phyloP scores from a whole-genome alignment of 495 filamentous ascomycete genomes.

The Aspergillus bertholletiae region DNA sequence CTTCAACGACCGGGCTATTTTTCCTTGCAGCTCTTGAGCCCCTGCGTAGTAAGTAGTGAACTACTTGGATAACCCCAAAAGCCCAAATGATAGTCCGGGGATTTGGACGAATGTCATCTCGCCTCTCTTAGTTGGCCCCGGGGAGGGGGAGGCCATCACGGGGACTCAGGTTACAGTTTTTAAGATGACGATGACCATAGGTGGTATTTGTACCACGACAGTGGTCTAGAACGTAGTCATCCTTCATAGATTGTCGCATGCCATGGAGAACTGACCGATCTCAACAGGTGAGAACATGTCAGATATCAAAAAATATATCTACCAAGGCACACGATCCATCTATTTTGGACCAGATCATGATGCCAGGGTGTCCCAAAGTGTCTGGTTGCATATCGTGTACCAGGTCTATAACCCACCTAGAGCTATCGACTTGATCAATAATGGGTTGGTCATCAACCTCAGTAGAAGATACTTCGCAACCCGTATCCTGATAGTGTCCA shows the following conservation, averaged over 20 bases:
- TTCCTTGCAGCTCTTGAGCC: background rate
- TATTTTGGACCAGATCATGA: background rate
- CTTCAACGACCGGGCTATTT: background rate
- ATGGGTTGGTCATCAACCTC: too few species aligned
- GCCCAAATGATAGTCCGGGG: background rate
- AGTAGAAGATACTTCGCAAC: too few species aligned
- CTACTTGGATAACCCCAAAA: background rate
- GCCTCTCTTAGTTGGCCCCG: background rate
- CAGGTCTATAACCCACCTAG: background rate
- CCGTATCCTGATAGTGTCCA: too few species aligned
- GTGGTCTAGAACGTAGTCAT: background rate
- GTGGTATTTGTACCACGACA: conserved; percentile 11
- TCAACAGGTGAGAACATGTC: background rate
- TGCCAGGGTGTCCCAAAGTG: too few species aligned
- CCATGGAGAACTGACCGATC: background rate
- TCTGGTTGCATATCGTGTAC: background rate
- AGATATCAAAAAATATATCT: background rate
- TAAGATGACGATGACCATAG: conserved; percentile 8
- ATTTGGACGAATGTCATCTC: background rate
- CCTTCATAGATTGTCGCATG: background rate
- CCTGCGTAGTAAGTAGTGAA: background rate
- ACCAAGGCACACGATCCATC: background rate
- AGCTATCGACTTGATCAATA: background rate
- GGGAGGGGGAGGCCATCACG: conserved; percentile 15
- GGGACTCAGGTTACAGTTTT: conserved; percentile 18